Evolutionary conservation across 169 alveolate genomes (phyloP).

Genomic region (Perkinsus chesapeaki): DNA sequence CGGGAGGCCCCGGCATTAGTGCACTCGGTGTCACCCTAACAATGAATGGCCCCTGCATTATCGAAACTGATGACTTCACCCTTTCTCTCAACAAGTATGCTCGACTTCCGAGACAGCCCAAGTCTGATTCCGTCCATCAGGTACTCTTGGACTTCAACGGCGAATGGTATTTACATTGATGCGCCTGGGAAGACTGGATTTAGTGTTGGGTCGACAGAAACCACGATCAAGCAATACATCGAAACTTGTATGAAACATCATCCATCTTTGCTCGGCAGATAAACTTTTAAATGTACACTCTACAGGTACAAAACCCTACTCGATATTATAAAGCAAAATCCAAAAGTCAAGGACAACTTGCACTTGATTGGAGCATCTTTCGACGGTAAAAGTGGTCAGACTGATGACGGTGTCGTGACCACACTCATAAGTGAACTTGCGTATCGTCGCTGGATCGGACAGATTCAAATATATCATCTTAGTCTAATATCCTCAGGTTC

Average conservation of each 20-base stretch:
- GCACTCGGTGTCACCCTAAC: not conserved
- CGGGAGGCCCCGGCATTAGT: not conserved
- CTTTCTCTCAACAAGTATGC: not conserved
- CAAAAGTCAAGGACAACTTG: not conserved
- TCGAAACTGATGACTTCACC: not conserved
- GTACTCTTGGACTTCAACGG: not conserved
- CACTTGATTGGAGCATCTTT: not conserved
- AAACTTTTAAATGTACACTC: too few species aligned
- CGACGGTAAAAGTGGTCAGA: too few species aligned
- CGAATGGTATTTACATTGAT: not conserved
- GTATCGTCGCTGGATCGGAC: too few species aligned
- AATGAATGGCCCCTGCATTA: not conserved
- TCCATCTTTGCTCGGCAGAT: too few species aligned
- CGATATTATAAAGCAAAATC: not conserved
- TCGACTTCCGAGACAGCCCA: not conserved
- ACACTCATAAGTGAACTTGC: too few species aligned
- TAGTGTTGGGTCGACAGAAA: not conserved
- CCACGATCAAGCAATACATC: not conserved
- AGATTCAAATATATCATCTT: too few species aligned
- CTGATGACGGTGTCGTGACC: not conserved
- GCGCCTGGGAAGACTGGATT: not conserved
- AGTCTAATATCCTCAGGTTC: not conserved
- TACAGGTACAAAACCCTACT: not conserved
- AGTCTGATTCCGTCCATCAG: not conserved
- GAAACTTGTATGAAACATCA: not conserved